These are phyloP conservation scores for Rhodotorula babjevae DNA, from an alignment of 768 basidiomycete genomes.

Conservation along the genomic window DNA sequence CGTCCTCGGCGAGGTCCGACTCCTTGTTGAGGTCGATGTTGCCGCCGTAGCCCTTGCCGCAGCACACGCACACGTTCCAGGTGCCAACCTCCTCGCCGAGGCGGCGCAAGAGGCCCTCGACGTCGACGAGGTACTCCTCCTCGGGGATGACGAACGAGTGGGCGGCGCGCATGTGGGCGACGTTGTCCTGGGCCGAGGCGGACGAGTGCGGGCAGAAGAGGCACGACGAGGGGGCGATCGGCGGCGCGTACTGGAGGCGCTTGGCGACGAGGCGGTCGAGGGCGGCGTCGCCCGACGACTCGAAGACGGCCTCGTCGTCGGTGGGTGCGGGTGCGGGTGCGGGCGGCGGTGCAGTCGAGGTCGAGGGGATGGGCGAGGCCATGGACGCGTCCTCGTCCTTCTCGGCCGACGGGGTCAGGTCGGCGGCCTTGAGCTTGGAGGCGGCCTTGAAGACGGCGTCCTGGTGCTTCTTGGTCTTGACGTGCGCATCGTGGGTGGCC, in stretches of 20 bases:
- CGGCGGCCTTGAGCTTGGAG: slow-evolving; percentile 28
- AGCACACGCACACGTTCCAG: slow-evolving; percentile 88
- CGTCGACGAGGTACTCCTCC: slow-evolving; percentile 78
- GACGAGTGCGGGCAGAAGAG: slow-evolving; percentile 68
- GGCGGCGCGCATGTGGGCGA: slow-evolving; percentile 75
- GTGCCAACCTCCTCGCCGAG: slow-evolving; percentile 89
- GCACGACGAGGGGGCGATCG: slow-evolving; percentile 59
- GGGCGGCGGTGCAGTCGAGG: slow-evolving; percentile 21
- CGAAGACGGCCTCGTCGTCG: slow-evolving; percentile 5
- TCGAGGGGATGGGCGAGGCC: slow-evolving; percentile 26
- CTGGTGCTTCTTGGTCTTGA: slow-evolving; percentile 81
- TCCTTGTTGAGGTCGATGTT: slow-evolving; percentile 80
- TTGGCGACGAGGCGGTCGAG: slow-evolving; percentile 38
- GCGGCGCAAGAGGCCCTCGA: slow-evolving; percentile 72
- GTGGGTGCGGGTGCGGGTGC: slow-evolving; percentile 1
- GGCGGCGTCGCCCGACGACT: slow-evolving; percentile 31
- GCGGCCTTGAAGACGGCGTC: slow-evolving; percentile 61
- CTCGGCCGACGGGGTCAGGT: slow-evolving; percentile 1
- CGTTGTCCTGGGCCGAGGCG: slow-evolving; percentile 59
- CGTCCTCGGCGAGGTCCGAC: slow-evolving; percentile 50
- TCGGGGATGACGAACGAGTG: slow-evolving; percentile 98
- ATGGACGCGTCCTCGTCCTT: slow-evolving; percentile 6
- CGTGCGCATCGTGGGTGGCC: slow-evolving; percentile 81
- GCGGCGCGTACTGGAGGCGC: slow-evolving; percentile 43
- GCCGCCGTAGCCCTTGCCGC: slow-evolving; percentile 59